Evolutionary conservation across 2,329 filamentous ascomycete genomes (phyloP).

Genomic region (Scytalidium lignicola): DNA sequence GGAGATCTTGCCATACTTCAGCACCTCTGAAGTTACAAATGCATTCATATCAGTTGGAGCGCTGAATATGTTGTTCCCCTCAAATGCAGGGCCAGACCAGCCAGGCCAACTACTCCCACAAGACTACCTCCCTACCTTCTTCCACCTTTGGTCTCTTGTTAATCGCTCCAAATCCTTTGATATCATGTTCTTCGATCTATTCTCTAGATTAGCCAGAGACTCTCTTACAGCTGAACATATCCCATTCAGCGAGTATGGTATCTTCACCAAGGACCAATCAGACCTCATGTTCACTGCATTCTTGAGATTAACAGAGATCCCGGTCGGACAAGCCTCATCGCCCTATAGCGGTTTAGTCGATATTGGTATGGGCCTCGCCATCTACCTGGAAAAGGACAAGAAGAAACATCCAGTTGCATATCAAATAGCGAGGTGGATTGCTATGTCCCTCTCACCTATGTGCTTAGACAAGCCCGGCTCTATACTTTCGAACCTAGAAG

Average conservation of each 20-base stretch:
- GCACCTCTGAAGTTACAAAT: constrained; percentile 84
- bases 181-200: constrained; percentile 79
- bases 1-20: constrained; percentile 82
- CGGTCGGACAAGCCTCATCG: constrained; percentile 90
- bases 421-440: constrained; percentile 87
- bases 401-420: constrained; percentile 91
- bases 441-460: constrained; percentile 84
- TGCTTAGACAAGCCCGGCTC: constrained; percentile 75
- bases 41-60: constrained; percentile 89
- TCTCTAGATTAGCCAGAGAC: constrained; percentile 83
- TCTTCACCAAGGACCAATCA: constrained; percentile 89
- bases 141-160: constrained; percentile 93
- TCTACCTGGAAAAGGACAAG: constrained; percentile 86
- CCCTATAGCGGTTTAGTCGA: constrained; percentile 81
- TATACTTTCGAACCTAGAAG: constrained; percentile 79
- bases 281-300: constrained; percentile 90
- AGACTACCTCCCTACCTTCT: constrained; percentile 86
- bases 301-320: constrained; percentile 85
- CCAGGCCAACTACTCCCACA: constrained; percentile 76
- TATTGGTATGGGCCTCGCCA: constrained; percentile 72
- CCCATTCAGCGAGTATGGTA: constrained; percentile 77
- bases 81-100: constrained; percentile 67
- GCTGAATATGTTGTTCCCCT: constrained; percentile 84
- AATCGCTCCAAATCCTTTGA: constrained; percentile 86
- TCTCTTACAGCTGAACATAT: constrained; percentile 70